Percentiles rank a stretch among this genome's conserved stretches.
Evolutionary conservation across 2,329 filamentous ascomycete genomes (phyloP).

Genomic region (Penicillium fuscoglaucum): DNA sequence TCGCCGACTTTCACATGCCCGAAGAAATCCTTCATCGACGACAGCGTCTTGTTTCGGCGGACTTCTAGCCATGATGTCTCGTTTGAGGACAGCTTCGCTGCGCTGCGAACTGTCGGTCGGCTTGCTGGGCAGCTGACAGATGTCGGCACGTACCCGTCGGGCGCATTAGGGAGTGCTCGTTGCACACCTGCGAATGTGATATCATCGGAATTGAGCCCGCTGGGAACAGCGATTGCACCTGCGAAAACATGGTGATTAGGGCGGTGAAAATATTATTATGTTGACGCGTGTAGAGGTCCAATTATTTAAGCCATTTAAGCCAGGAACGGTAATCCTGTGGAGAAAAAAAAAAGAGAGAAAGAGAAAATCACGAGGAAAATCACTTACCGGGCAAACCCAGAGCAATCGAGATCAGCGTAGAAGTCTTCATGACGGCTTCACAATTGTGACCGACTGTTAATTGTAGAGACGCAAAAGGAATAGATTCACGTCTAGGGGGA

Average conservation of each 20-base stretch:
- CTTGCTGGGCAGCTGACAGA: conserved; percentile 66
- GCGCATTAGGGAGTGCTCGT: conserved; percentile 56
- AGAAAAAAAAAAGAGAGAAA: not conserved
- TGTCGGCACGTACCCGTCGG: conserved; percentile 71
- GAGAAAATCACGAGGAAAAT: not conserved
- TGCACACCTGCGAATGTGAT: conserved; percentile 14
- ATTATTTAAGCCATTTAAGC: too few species aligned
- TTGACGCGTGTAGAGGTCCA: not conserved
- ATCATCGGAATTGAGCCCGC: conserved; percentile 10
- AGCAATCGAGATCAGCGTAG: conserved; percentile 16
- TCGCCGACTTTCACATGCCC: conserved; percentile 69
- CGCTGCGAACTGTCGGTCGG: conserved; percentile 68
- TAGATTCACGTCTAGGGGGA: conserved; percentile 4
- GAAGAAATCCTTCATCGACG: conserved; percentile 72
- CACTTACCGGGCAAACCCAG: conserved; percentile 23
- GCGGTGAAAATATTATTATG: not conserved
- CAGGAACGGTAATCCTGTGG: not conserved
- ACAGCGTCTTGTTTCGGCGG: conserved; percentile 70
- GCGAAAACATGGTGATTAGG: not conserved
- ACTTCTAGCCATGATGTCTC: conserved; percentile 74
- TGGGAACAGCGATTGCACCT: conserved; percentile 24
- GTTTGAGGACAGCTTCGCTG: conserved; percentile 62
- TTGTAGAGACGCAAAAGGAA: not conserved
- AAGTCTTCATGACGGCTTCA: conserved; percentile 19
- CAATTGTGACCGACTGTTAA: not conserved